Evolutionary conservation across 2,329 filamentous ascomycete species (phyloP).

Genomic region (Pyricularia pennisetigena): DNA sequence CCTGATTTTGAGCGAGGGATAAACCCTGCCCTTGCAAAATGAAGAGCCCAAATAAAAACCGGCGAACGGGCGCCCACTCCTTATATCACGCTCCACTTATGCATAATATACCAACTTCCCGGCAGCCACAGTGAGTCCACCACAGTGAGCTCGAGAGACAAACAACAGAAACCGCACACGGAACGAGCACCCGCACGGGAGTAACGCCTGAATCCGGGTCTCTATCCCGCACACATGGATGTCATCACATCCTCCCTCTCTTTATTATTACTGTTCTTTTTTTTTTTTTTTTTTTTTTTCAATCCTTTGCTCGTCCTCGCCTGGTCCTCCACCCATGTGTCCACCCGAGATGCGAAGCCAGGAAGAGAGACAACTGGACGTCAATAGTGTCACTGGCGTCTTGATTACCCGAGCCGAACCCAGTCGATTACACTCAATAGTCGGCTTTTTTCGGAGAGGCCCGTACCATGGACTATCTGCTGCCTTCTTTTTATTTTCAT

Average conservation of each 20-base stretch:
- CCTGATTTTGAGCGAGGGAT: neutral
- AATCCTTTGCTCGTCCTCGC: neutral
- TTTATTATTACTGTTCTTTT: neutral
- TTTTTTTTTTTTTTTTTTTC: neutral
- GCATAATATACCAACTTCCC: neutral
- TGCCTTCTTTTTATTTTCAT: neutral
- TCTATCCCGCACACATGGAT: neutral
- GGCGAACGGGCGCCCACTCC: neutral
- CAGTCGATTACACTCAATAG: neutral
- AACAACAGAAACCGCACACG: neutral
- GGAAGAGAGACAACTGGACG: neutral
- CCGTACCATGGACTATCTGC: neutral
- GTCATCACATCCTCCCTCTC: neutral
- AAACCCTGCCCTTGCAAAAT: neutral
- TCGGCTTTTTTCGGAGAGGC: neutral
- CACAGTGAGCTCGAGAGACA: neutral
- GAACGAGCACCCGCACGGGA: neutral
- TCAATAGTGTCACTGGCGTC: neutral
- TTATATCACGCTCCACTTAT: neutral
- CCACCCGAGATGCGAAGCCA: neutral
- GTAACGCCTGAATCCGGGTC: neutral
- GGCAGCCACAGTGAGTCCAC: neutral
- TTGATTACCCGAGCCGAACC: neutral
- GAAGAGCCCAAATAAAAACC: neutral
- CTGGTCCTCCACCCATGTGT: neutral